Conservation (phyloP, 2,329 filamentous ascomycete species). For the Hymenoscyphus linearis region DNA sequence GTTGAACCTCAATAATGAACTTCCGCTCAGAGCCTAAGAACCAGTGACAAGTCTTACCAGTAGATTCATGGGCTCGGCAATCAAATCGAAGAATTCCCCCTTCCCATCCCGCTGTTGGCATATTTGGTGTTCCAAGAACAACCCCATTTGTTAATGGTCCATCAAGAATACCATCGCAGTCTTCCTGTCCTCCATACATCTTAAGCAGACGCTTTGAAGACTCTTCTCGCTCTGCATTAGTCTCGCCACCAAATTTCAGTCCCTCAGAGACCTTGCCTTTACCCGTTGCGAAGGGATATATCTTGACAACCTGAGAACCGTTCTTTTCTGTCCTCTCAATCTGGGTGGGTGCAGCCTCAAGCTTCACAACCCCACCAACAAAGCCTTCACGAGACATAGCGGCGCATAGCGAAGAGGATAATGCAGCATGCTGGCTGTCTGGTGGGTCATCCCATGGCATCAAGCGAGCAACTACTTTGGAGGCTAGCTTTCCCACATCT, state of each 20-base stretch:
- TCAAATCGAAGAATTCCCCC: constrained; percentile 82
- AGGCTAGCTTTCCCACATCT: constrained; percentile 51
- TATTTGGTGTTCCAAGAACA: constrained; percentile 57
- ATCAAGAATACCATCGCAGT: constrained; percentile 59
- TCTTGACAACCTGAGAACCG: constrained; percentile 54
- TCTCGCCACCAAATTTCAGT: constrained; percentile 82
- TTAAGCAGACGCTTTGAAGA: constrained; percentile 65
- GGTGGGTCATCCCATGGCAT: constrained; percentile 81
- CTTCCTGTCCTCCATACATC: constrained; percentile 58
- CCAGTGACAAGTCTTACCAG: constrained; percentile 58
- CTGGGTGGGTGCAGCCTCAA: constrained; percentile 68
- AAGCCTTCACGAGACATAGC: constrained; percentile 66
- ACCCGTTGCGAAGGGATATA: constrained; percentile 70
- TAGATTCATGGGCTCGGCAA: constrained; percentile 43
- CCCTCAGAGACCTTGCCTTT: constrained; percentile 54
- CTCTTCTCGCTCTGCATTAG: constrained; percentile 76
- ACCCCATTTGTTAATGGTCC: constrained; percentile 89
- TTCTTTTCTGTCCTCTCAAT: constrained; percentile 42
- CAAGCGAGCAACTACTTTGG: constrained; percentile 71
- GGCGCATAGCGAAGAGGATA: constrained; percentile 73
- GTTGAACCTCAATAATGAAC: constrained; percentile 68
- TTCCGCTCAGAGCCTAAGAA: constrained; percentile 72
- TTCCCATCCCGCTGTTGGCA: constrained; percentile 61
- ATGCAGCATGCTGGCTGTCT: constrained; percentile 69
- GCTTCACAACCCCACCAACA: constrained; percentile 79